phyloP scores from a whole-genome alignment of 139 green algal species.

The Chlorella ohadii region DNA sequence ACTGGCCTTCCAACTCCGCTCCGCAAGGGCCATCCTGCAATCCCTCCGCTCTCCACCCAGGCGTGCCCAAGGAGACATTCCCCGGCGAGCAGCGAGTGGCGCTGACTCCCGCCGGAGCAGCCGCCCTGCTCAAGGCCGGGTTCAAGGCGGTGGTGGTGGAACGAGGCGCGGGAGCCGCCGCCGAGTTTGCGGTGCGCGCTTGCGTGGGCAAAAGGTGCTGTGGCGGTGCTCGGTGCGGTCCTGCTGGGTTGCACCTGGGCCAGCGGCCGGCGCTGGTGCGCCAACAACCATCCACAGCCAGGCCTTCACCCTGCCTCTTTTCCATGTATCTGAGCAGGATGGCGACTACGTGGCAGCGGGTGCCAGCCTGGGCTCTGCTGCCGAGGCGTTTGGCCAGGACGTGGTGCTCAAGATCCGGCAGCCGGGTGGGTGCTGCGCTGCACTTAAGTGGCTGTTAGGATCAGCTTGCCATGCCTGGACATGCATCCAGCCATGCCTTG shows the following conservation, averaged over 20 bases:
- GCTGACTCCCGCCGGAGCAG: conserved; percentile 67
- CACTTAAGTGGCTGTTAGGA: too few species aligned
- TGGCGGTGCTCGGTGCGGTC: too few species aligned
- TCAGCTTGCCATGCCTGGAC: too few species aligned
- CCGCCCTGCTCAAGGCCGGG: conserved; percentile 72
- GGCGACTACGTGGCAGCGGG: conserved; percentile 69
- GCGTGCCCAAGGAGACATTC: conserved; percentile 75
- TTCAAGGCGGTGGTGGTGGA: conserved; percentile 81
- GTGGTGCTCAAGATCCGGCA: conserved; percentile 70
- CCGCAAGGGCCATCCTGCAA: too few species aligned
- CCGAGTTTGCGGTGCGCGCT: conserved; percentile 75
- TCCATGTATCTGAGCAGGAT: conserved; percentile 45
- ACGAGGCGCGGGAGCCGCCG: conserved; percentile 66
- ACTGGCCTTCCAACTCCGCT: too few species aligned
- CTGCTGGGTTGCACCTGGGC: too few species aligned
- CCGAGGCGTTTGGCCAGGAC: conserved; percentile 52
- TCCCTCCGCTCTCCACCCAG: too few species aligned
- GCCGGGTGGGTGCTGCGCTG: conserved; percentile 45
- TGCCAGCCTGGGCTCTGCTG: conserved; percentile 65
- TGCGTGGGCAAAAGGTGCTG: too few species aligned
- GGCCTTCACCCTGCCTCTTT: too few species aligned
- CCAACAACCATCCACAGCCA: too few species aligned
- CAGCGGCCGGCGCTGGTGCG: too few species aligned
- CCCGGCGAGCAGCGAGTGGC: conserved; percentile 75
- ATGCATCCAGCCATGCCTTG: too few species aligned